Conservation (phyloP, 345 rosid species). For the Cochlearia excelsa region DNA sequence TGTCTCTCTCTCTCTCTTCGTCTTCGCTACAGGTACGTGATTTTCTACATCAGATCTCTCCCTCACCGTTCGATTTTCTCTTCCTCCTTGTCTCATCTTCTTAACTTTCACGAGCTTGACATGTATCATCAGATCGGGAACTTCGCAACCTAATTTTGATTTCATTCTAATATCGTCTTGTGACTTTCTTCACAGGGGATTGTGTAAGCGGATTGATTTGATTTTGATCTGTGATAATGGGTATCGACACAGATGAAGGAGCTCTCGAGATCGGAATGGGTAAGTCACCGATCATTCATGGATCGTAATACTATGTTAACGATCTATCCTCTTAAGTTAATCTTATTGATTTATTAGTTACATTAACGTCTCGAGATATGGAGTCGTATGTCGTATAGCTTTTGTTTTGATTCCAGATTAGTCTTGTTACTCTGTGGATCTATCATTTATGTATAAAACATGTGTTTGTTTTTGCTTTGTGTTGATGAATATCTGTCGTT, state of each 20-base stretch:
- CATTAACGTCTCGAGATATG: background rate
- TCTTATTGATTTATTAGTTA: background rate
- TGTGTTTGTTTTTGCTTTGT: background rate
- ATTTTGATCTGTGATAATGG: slow-evolving; percentile 48
- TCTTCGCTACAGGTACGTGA: slow-evolving; percentile 25
- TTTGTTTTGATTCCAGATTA: background rate
- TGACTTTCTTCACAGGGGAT: slow-evolving; percentile 16
- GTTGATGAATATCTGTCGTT: background rate
- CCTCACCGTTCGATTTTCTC: background rate
- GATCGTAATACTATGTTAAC: too few relatives aligned
- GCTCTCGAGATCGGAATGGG: slow-evolving; percentile 93
- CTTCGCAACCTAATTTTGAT: background rate
- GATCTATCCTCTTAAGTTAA: background rate
- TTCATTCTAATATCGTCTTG: slow-evolving; percentile 10
- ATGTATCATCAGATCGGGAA: slow-evolving; percentile 6
- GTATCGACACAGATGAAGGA: slow-evolving; percentile 59
- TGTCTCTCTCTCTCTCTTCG: slow-evolving; percentile 16
- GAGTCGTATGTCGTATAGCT: background rate
- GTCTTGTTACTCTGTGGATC: background rate
- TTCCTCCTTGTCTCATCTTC: background rate
- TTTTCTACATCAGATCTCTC: slow-evolving; percentile 23
- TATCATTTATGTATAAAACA: background rate
- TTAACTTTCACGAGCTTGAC: background rate
- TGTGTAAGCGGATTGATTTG: slow-evolving; percentile 25
- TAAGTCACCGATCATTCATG: slow-evolving; percentile 34